Evolutionary conservation across 371 early-diverging fungal species (phyloP), one percentile per base, ranked within the genome.

Genomic region (Rhizopus delemar): DNA sequence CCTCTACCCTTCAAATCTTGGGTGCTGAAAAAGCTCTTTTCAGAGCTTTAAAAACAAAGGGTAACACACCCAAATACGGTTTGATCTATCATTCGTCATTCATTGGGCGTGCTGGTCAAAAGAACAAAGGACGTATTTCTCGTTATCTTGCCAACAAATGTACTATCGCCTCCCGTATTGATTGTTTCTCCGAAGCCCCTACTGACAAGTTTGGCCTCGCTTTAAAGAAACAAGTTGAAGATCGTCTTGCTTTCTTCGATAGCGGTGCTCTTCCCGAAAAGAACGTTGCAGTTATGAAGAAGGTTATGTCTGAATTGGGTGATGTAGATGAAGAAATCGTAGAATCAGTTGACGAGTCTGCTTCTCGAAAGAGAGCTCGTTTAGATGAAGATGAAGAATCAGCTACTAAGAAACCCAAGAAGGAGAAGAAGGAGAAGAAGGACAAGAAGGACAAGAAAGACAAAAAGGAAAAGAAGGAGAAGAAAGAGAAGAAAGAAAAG

Each of bases 1-100:
- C 99, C 46, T 94, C 94, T 15, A 99, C 99, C 33, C 89, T 99
- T 33, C 99, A 99, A 84, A 94, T 99, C 67, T 83, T 99, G 31
- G 99, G 99, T 69, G 99, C 99, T 53, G 99, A 99, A 76, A 98
- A 98, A 87, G 97, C 98, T 29, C 90, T 97, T 43, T 97, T 96
- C 90, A 82, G 96, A 63, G 97, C 99, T 28, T 82, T 99, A 64
- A 99, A 99, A 86, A 97, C 93, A 41, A 90, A 90, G 68, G 95
- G 95, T 43, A 95, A 95, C 82, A 99, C 99, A 3, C 99, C 99
- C 70, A 99, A 99, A 76, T 98, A 98, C 73, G 99, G 99, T 72
- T 85, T 99, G 51, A 92, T 99, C 74, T 99, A 93, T 82, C 92
- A 98, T 85, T 92, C 95, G 22, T 88, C 94, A 16, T 96, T 93